phyloP scores from a whole-genome alignment of 2,329 filamentous ascomycete species.

The Apiospora phragmitis region DNA sequence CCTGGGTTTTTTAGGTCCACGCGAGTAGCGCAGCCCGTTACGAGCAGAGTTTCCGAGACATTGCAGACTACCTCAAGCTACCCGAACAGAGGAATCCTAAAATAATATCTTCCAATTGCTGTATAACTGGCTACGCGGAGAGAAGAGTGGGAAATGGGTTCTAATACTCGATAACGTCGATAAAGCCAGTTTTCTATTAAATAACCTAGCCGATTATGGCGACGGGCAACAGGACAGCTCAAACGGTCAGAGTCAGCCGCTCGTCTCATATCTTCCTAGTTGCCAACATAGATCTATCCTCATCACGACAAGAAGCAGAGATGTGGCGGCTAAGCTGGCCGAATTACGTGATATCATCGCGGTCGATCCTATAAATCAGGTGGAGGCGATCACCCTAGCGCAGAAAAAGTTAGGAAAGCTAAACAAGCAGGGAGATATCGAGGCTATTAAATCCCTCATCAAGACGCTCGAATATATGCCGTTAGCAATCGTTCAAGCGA shows the following conservation, averaged over 20 bases:
- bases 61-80: no score
- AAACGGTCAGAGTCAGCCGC: slow-evolving; percentile 4
- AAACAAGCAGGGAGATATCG: no score
- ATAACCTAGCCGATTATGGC: slow-evolving; percentile 14
- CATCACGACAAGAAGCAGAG: slow-evolving; percentile 24
- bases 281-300: slow-evolving; percentile 31
- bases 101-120: slow-evolving; percentile 29
- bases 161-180: slow-evolving; percentile 40
- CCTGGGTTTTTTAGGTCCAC: slow-evolving; percentile 37
- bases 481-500: slow-evolving; percentile 36
- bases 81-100: no score
- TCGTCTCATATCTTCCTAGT: slow-evolving; percentile 29
- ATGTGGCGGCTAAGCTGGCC: slow-evolving; percentile 21
- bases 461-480: slow-evolving; percentile 32
- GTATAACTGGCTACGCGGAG: slow-evolving; percentile 32
- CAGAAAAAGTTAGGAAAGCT: slow-evolving; percentile 24
- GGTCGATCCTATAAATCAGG: slow-evolving; percentile 28
- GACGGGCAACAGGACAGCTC: not conserved
- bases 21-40: no score
- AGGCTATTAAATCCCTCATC: slow-evolving; percentile 25
- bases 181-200: slow-evolving; percentile 30
- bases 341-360: slow-evolving; percentile 23
- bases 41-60: no score
- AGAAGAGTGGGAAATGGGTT: slow-evolving; percentile 32
- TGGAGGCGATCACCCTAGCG: slow-evolving; percentile 31